Conservation (phyloP, 164 flowering plant species). For the Hamamelis virginiana region DNA sequence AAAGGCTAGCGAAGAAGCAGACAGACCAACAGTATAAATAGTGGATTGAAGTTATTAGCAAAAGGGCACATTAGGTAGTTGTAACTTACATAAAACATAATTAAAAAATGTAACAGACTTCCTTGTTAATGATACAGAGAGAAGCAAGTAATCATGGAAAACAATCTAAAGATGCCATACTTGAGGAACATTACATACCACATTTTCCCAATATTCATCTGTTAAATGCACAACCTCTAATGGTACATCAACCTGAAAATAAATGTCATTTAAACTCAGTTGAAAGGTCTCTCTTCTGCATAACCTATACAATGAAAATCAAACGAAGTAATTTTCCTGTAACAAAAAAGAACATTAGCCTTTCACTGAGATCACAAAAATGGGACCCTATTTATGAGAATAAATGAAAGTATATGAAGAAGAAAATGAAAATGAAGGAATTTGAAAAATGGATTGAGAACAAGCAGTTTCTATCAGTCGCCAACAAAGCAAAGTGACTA, state of each 20-base stretch:
- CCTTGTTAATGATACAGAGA: not conserved
- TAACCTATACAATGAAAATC: not conserved
- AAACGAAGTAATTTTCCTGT: not conserved
- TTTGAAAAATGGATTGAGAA: not conserved
- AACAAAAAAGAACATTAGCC: not conserved
- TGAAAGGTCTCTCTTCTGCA: not conserved
- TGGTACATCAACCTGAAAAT: constrained; percentile 75
- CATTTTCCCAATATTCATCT: constrained; percentile 91
- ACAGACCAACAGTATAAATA: no score
- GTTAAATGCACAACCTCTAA: constrained; percentile 93
- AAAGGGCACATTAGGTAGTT: no score
- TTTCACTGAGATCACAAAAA: not conserved
- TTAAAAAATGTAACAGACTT: no score
- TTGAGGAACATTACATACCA: no score
- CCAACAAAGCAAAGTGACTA: not conserved
- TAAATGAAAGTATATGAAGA: not conserved
- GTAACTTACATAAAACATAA: no score
- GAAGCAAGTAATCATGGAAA: not conserved
- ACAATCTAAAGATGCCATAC: not conserved
- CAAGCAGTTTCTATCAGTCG: not conserved
- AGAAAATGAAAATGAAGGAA: not conserved
- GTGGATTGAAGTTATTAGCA: no score
- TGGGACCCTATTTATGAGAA: not conserved
- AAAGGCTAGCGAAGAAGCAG: no score
- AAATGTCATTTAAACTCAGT: constrained; percentile 5